Evolutionary conservation across 768 basidiomycete genomes (phyloP).

Genomic region (Boletus pseudopeckii): DNA sequence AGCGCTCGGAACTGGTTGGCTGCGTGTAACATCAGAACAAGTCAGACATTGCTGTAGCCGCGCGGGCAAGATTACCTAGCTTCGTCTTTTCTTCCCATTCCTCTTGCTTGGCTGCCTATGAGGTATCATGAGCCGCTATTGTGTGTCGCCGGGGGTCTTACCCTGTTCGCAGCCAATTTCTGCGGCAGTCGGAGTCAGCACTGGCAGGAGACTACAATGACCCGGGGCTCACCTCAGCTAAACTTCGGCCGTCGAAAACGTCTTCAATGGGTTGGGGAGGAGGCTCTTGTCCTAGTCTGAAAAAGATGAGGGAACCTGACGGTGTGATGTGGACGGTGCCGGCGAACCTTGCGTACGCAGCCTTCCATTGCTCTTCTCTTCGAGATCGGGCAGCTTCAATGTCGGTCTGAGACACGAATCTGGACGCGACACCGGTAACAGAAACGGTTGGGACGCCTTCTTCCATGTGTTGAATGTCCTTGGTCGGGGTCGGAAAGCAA

Average conservation of each 20-base stretch:
- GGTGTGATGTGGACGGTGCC: neutral
- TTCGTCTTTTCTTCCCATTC: conserved; percentile 92
- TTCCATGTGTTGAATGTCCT: conserved; percentile 45
- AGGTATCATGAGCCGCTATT: conserved; percentile 8
- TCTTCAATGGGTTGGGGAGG: conserved; percentile 75
- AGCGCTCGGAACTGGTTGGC: conserved; percentile 88
- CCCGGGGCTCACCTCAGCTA: conserved; percentile 70
- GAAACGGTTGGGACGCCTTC: conserved; percentile 71
- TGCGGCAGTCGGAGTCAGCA: conserved; percentile 29
- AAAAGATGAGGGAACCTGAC: conserved; percentile 6
- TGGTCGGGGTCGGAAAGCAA: conserved; percentile 22
- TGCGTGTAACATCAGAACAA: conserved; percentile 26
- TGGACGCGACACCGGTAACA: conserved; percentile 70
- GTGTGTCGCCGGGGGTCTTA: conserved; percentile 32
- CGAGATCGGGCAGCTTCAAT: conserved; percentile 68
- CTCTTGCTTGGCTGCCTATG: conserved; percentile 82
- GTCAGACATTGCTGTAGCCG: conserved; percentile 4
- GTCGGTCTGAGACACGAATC: conserved; percentile 79
- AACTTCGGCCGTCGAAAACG: conserved; percentile 76
- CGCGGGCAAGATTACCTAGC: conserved; percentile 40
- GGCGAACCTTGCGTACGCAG: conserved; percentile 75
- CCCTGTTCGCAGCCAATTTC: conserved; percentile 90
- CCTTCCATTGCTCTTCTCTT: conserved; percentile 85
- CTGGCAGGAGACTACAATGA: neutral
- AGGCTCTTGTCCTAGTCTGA: conserved; percentile 79